Evolutionary conservation across 306 rosid species (phyloP).

Genomic region (Vigna unguiculata): DNA sequence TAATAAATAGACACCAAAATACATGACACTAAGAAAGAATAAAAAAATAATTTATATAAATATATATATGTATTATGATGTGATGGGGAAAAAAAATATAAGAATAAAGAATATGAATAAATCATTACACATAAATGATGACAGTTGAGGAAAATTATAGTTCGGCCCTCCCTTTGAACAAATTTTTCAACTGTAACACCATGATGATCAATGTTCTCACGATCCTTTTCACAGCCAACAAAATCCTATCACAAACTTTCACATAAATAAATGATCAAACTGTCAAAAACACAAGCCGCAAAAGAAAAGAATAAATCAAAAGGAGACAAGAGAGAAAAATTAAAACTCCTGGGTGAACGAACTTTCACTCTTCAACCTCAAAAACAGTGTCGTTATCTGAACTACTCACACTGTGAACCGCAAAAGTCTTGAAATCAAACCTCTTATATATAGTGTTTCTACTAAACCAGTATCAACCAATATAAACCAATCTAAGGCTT

Average conservation of each 20-base stretch:
- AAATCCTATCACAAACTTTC: neutral
- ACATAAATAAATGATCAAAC: neutral
- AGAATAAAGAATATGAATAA: too few relatives aligned
- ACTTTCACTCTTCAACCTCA: neutral
- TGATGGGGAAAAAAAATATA: too few relatives aligned
- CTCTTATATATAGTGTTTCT: neutral
- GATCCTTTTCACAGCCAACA: neutral
- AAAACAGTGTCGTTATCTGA: neutral
- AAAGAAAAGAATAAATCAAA: slow-evolving; percentile 20
- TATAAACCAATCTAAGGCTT: neutral
- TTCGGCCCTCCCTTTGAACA: neutral
- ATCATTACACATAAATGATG: too few relatives aligned
- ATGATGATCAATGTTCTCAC: neutral
- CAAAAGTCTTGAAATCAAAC: neutral
- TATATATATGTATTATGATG: too few relatives aligned
- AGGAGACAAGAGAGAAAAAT: neutral
- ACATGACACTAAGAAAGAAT: too few relatives aligned
- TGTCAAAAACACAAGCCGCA: slow-evolving; percentile 22
- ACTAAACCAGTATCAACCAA: neutral
- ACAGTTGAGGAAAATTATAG: neutral
- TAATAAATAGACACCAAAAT: too few relatives aligned
- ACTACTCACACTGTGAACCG: neutral
- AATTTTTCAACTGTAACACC: neutral
- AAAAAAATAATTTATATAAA: too few relatives aligned
- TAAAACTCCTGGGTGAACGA: neutral